These are phyloP conservation scores for Coemansia sp. DNA, from an alignment of 192 early-diverging fungal genomes.

Conservation along the genomic window DNA sequence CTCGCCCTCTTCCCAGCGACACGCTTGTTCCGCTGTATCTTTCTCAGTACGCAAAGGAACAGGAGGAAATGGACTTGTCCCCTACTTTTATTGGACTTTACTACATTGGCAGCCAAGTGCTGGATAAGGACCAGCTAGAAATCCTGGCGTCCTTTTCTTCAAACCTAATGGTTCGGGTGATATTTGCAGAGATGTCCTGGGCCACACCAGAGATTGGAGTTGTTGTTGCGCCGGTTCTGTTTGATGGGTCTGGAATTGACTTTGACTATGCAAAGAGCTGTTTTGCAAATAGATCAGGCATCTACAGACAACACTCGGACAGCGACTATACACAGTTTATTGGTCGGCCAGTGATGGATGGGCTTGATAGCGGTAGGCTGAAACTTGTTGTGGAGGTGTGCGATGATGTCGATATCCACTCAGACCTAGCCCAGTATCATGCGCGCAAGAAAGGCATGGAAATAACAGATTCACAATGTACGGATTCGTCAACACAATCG, in stretches of 20 bases:
- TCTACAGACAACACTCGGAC: background rate
- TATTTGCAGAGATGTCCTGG: slow-evolving; percentile 56
- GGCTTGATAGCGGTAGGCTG: slow-evolving; percentile 33
- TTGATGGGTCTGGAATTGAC: slow-evolving; percentile 23
- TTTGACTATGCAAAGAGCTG: slow-evolving; percentile 28
- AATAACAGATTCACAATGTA: background rate
- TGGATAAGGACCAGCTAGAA: slow-evolving; percentile 43
- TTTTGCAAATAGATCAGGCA: slow-evolving; percentile 21
- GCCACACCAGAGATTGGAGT: slow-evolving; percentile 54
- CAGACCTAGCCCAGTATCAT: slow-evolving; percentile 35
- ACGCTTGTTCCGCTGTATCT: slow-evolving; percentile 36
- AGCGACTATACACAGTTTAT: slow-evolving; percentile 7
- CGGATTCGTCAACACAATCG: background rate
- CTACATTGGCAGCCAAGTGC: slow-evolving; percentile 27
- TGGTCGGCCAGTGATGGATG: slow-evolving; percentile 35
- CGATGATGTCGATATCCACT: slow-evolving; percentile 28
- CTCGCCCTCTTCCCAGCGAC: slow-evolving; percentile 19
- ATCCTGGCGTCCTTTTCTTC: slow-evolving; percentile 59
- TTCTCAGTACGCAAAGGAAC: slow-evolving; percentile 18
- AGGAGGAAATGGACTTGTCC: slow-evolving; percentile 7
- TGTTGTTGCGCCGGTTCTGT: slow-evolving; percentile 58
- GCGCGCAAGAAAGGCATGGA: background rate
- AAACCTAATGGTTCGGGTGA: slow-evolving; percentile 50
- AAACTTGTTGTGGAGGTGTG: slow-evolving; percentile 38
- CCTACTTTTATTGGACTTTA: slow-evolving; percentile 10